Base-by-base conservation (phyloP, 805 yeast species). In the Grigorovia yakushimaensis region DNA sequence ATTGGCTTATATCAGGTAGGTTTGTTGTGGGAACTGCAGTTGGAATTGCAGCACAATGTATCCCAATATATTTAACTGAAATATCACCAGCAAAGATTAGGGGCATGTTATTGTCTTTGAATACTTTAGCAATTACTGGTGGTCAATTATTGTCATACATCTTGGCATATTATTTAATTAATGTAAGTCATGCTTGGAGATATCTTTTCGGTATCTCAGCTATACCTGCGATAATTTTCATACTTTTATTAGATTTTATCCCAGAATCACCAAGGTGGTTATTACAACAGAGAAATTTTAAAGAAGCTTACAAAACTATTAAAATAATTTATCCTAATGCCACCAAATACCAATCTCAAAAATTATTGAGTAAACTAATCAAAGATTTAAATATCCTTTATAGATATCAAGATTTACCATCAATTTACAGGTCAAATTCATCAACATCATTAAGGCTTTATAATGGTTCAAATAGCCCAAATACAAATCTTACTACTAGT, bases 21-120 rank as follows among this genome's bases (percentile, higher is more conserved):
- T 71, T 77, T 27, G 61, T 80, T 30, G 75, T 84, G 15, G 89
- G 89, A n/a, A 56, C 81, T 22, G 88, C 84, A 8, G 80, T 84
- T 21, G 93, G 93, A 15, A 74, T 76, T 23, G 82, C 84, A 5
- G 76, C 88, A 0, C 84, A 82, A 55, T 70, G 81, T 39, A 78
- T 81, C 2, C 91, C 83, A 0, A 70, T 77, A 13, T 78, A 74
- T 56, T 65, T 78, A 13, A 72, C 79, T 21, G 84, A 78, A 57
- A 65, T 76, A 23, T 67, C 76, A 3, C 75, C 77, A 2, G 61
- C 72, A 3, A 61, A 55, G 20, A 58, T 60, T 10, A 63, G 76
- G 53, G 74, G 75, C 2, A 58, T 62, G 2, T 54, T 70, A 39
- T 53, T 68, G 46, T 67, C 72, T 8, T 55, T 70, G 45, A 69